Base-by-base conservation (phyloP, 129 eudicot species). In the Artemisia tridentata region DNA sequence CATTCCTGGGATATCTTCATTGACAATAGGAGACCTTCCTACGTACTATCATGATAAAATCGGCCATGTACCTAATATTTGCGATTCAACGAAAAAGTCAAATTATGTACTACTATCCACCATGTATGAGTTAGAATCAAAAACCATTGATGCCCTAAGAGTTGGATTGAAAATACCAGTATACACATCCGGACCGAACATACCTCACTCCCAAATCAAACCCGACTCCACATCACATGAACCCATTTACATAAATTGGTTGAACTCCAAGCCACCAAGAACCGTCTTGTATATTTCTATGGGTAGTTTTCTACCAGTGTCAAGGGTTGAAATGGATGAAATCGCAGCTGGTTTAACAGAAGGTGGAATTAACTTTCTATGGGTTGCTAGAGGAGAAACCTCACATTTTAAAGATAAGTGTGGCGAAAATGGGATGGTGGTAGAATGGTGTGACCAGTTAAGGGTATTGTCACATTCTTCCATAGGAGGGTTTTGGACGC, bases 1-100 rank as follows among this genome's bases (percentile, higher is more conserved):
- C 60, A 87, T 90, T 14, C 96, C 96, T 0, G 91, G 91, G 38
- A 38, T 90, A 73, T 54, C 85, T 25, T 19, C 96, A 20, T 52
- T 78, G 2, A 72, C 73, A 20, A 12, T 86, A 47, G 68, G 65
- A 29, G 88, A 90, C 48, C 77, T 90, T 55, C 95, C 93, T 9
- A 66, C 67, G 20, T 9, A 73, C 3, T 48, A 78, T 29, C 65
- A 81, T 58, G 79, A 65, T 12, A 58, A 58, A 1, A 55, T 56
- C 18, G 77, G 70, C 5, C 38, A 67, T 50, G 6, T 59, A 59
- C 13, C 27, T 11, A 3, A 59, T 49, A 38, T 15, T 27, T 17
- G 47, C 3, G 76, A 78, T 17, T 45, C 64, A 25, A 50, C 71
- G 8, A 25, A 74, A 5, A 84, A 80, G 31, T 68, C 88, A 31